Evolutionary conservation across 176 grass and related monocot genomes (phyloP), one percentile per base, ranked within the genome.

Genomic region (Carex cristatella): DNA sequence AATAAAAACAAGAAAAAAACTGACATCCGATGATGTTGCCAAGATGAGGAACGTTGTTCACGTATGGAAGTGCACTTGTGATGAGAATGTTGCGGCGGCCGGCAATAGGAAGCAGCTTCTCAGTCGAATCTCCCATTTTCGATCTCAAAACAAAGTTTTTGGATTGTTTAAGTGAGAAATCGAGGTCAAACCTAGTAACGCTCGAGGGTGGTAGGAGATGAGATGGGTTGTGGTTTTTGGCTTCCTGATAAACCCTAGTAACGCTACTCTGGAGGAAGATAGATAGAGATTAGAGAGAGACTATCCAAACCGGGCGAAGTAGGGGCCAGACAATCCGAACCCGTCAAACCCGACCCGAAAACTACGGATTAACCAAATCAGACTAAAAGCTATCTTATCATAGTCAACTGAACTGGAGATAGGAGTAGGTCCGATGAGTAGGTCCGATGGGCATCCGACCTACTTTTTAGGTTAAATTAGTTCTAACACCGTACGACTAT

Each of bases 1-100:
- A 79, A 61, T 18, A 28, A 78, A 9, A 57, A 65, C 27, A 53
- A 27, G 51, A 2, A 81, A 15, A 7, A 59, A 16, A 58, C 59
- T 90, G 54, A 90, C 89, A 90, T 84, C 89, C 89, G 65, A 90
- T 85, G 54, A 90, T 87, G 65, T 87, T 90, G 73, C 85, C 89
- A 23, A 90, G 85, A 63, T 90, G 89, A 23, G 89, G 89, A 13
- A 90, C 89, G 82, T 90, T 90, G 85, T 90, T 90, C 27, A 87
- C 89, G 44, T 90, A 90, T 12, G 89, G 89, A 65, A 90, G 81
- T 30, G 89, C 89, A 67, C 89, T 90, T 10, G 89, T 90, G 82
- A 90, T 90, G 51, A 90, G 85, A 74, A 90, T 57, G 57, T 90
- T 90, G 31, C 85, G 85, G 81, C 73, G 85, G 58, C 89, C 89